phyloP scores from a whole-genome alignment of 495 filamentous ascomycete genomes.

The Penicillium coprophilum region DNA sequence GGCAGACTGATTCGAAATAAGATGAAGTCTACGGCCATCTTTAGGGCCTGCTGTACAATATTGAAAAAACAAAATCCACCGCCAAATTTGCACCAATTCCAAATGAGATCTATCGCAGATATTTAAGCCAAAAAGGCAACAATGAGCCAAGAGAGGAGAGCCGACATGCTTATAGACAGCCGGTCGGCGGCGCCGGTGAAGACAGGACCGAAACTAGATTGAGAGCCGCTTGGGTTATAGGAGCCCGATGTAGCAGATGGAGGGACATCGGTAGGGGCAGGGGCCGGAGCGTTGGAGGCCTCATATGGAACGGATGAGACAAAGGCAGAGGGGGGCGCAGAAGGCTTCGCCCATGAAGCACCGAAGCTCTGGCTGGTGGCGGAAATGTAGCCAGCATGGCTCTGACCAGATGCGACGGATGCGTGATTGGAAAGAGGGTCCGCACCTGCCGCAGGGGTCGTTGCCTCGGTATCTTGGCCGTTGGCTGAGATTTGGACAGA shows the following conservation, averaged over 20 bases:
- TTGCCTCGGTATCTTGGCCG: background rate
- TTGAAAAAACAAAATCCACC: constrained; percentile 5
- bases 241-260: constrained; percentile 1
- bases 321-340: background rate
- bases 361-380: constrained; percentile 3
- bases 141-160: constrained; percentile 21
- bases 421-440: background rate
- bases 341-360: background rate
- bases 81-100: background rate
- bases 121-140: constrained; percentile 23
- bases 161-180: constrained; percentile 23
- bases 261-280: constrained; percentile 15
- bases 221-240: constrained; percentile 14
- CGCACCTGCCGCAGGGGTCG: background rate
- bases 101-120: background rate
- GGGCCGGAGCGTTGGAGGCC: constrained; percentile 16
- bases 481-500: background rate
- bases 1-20: background rate
- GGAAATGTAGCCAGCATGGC: background rate
- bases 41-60: constrained; percentile 16
- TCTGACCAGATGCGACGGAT: background rate
- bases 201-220: constrained; percentile 21
- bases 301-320: constrained; percentile 6
- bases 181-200: constrained; percentile 34
- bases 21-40: constrained; percentile 4